phyloP scores from a whole-genome alignment of 805 yeast genomes.

The Danielia oregonensis region DNA sequence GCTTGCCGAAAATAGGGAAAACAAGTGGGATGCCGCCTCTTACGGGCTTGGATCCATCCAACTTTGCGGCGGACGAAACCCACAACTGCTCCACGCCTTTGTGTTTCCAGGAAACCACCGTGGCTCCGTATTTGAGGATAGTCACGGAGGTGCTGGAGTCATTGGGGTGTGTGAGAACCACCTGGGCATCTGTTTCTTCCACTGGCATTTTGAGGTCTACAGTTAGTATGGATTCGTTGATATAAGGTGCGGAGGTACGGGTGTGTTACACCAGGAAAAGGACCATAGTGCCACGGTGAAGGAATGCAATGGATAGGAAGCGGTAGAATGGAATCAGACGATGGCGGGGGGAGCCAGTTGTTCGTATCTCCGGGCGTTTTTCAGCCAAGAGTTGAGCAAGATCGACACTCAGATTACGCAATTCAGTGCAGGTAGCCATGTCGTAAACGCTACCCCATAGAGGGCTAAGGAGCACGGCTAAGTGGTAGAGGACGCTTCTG shows the following conservation, averaged over 20 bases:
- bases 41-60: slow-evolving; percentile 92
- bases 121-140: slow-evolving; percentile 84
- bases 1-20: slow-evolving; percentile 88
- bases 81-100: slow-evolving; percentile 78
- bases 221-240: background rate
- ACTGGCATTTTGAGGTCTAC: slow-evolving; percentile 47
- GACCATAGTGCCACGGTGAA: no score
- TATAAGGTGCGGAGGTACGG: background rate
- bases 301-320: no score
- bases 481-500: no score
- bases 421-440: no score
- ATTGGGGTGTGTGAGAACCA: slow-evolving; percentile 54
- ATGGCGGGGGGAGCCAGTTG: no score
- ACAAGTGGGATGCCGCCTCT: slow-evolving; percentile 97
- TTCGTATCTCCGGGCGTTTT: no score
- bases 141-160: slow-evolving; percentile 54
- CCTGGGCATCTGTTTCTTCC: slow-evolving; percentile 61
- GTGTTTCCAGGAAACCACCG: slow-evolving; percentile 73
- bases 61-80: slow-evolving; percentile 70
- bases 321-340: no score
- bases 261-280: background rate
- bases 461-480: no score
- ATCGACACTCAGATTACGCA: no score
- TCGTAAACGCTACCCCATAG: no score
- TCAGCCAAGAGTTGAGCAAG: no score